Evolutionary conservation across 139 green algal genomes (phyloP), one percentile per base, ranked within the genome.

Genomic region (Zygnema cylindricum): DNA sequence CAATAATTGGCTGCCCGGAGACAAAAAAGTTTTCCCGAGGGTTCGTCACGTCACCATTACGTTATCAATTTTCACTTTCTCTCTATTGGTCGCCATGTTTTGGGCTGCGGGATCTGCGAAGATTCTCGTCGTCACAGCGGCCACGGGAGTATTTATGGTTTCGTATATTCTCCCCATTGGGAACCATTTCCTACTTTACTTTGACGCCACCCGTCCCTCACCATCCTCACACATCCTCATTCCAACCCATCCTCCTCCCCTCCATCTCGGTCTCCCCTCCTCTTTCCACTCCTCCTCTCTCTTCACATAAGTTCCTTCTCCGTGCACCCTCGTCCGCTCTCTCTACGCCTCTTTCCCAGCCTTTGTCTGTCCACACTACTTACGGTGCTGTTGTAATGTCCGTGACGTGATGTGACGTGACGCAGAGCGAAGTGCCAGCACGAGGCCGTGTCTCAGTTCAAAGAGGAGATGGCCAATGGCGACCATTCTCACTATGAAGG

Each of bases 111-210:
- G 55, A 0, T 91, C 93, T 1, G 93, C 93, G 85, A 94, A 95
- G 81, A 92, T 95, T 32, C 94, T 95, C 40, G 89, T 93, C 11
- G 84, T 96, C 33, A 95, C 94, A 1, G 95, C 94, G 0, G 94
- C 93, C 49, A 96, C 93, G 0, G 95, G 91, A 0, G 94, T 96
- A 32, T 95, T 93, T 78, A 79, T 95, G 39, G 91, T 94, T 32
- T 95, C 91, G 76, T 96, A 96, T 85, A 35, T 94, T 30, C 91
- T 95, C 21, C 94, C 93, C 0, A 86, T 95, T 43, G 63, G 88
- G 22, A 92, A 93, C 77, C 90, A 94, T 87, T 69, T 95, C 76
- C 41, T 88, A 32, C 57, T 94, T 49, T 90, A 90, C 86, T 93
- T 88, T 54, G 81, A 85, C 77, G 7, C 11, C 16, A 69, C 23